Percentiles rank a stretch among this genome's conserved stretches.
phyloP scores from a whole-genome alignment of 305 asterid genomes.

The Ajuga reptans region DNA sequence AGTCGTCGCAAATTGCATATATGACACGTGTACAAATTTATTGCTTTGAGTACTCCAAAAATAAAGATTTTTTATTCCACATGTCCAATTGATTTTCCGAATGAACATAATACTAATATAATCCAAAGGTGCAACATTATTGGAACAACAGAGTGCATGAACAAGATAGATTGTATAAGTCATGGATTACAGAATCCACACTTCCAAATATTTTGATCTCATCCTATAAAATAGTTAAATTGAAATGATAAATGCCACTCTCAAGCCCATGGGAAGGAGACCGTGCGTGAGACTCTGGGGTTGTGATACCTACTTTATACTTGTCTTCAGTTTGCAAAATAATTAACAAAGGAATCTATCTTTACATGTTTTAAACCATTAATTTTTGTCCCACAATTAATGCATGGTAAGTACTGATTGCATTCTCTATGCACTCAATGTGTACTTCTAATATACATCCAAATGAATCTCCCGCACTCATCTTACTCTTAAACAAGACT shows the following conservation, averaged over 20 bases:
- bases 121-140: background rate
- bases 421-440: too few relatives aligned
- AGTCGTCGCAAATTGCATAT: background rate
- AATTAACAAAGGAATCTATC: background rate
- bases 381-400: background rate
- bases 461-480: too few relatives aligned
- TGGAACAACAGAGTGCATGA: background rate
- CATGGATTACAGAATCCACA: background rate
- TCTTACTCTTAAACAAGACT: too few relatives aligned
- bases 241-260: too few relatives aligned
- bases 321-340: background rate
- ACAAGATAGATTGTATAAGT: background rate
- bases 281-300: too few relatives aligned
- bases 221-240: too few relatives aligned
- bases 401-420: background rate
- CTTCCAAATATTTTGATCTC: too few relatives aligned
- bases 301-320: background rate
- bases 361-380: background rate
- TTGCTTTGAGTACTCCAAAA: background rate
- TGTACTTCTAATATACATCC: too few relatives aligned
- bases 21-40: background rate
- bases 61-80: background rate
- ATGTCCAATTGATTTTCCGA: background rate
- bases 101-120: background rate
- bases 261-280: too few relatives aligned